Evolutionary conservation across 352 stramenopile species (phyloP), one percentile per base, ranked within the genome.

Genomic region (Phytophthora sp.): DNA sequence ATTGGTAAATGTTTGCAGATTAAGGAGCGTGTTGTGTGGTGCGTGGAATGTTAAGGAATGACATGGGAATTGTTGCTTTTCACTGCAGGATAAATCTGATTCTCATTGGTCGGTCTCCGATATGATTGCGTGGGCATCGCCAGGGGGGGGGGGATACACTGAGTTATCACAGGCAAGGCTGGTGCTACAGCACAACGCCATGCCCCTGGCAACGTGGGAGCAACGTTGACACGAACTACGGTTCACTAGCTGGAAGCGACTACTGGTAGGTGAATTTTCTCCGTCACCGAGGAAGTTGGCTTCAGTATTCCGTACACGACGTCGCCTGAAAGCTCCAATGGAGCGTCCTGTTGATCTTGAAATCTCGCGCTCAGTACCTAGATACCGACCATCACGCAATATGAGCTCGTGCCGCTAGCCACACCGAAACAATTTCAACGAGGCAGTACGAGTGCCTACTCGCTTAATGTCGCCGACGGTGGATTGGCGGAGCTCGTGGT

Each of bases 201-300:
- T 41, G 42, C 21, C 3, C 16, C n/a, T 20, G 18, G 16, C 7
- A 21, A n/a, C 15, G n/a, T n/a, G n/a, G n/a, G n/a, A n/a, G n/a
- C n/a, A n/a, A n/a, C n/a, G n/a, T n/a, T n/a, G n/a, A n/a, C n/a
- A n/a, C 24, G 24, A 11, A 4, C 7, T 30, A 7, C n/a, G 30
- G 12, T 57, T 13, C 7, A 49, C 38, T 47, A 65, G 23, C 23
- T 31, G 13, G 51, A 54, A 6, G 26, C 21, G 27, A 44, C 12
- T 16, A n/a, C n/a, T n/a, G n/a, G n/a, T n/a, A 86, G 24, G 18
- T 53, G 36, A 55, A 86, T 76, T 55, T 86, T 86, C 56, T 88
- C 77, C 4, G 77, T 86, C 12, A 7, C 47, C 16, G 64, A 69
- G 15, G 52, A 67, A 3, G n/a, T 45, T 15, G 79, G 75, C 1